Percentiles rank a stretch among this genome's conserved stretches.
phyloP scores from a whole-genome alignment of 169 alveolate species.

The Eimeria sp. region DNA sequence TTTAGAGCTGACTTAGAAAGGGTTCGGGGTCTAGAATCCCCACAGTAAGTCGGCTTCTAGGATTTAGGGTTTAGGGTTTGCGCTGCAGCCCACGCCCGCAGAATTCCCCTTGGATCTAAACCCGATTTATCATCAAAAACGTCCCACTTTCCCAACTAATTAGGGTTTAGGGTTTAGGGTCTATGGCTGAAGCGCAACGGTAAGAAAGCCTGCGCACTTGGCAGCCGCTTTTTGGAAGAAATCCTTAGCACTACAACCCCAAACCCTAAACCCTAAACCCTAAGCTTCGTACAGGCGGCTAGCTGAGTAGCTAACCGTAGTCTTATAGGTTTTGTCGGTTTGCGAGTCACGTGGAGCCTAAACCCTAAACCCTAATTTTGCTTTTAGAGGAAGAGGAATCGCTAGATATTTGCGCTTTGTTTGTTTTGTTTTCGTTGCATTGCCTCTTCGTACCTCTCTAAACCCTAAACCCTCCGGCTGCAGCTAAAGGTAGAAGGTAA shows the following conservation, averaged over 20 bases:
- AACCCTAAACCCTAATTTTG: too few relatives aligned
- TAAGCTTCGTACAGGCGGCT: too few relatives aligned
- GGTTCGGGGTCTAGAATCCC: not conserved
- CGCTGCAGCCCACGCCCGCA: not conserved
- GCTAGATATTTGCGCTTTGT: too few relatives aligned
- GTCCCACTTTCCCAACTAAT: too few relatives aligned
- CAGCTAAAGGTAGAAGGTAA: too few relatives aligned
- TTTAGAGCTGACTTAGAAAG: not conserved
- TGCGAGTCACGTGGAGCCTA: too few relatives aligned
- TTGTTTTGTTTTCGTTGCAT: too few relatives aligned
- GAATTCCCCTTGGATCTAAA: too few relatives aligned
- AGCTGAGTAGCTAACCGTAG: too few relatives aligned
- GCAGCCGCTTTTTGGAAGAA: not conserved
- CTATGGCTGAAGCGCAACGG: not conserved
- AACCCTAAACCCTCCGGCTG: not conserved
- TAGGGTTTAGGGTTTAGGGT: slow-evolving; percentile 11
- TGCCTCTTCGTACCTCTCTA: not conserved
- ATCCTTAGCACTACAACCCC: not conserved
- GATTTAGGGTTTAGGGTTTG: not conserved
- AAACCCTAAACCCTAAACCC: slow-evolving; percentile 5
- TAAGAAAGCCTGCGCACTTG: too few relatives aligned
- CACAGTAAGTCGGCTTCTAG: not conserved
- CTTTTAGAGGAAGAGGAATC: too few relatives aligned
- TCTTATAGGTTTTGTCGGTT: too few relatives aligned
- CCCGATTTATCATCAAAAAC: not conserved